Evolutionary conservation across 2,329 filamentous ascomycete genomes (phyloP).

Genomic region (Clarireedia homoeocarpa): DNA sequence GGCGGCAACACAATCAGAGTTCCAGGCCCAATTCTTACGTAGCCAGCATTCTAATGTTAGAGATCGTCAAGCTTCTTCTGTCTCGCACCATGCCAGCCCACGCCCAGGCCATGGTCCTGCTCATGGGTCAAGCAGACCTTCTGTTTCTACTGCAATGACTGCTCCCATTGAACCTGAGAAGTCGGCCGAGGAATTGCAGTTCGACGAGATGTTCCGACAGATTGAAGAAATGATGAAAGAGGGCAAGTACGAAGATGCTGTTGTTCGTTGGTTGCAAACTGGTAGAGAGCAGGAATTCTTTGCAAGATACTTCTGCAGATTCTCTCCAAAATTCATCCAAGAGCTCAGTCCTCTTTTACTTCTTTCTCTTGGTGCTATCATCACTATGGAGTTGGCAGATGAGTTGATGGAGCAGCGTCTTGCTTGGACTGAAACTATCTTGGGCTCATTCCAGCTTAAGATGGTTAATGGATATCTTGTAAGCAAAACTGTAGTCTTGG

Average conservation of each 20-base stretch:
- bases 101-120: conserved; percentile 2
- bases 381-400: conserved; percentile 50
- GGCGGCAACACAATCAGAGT: conserved; percentile 58
- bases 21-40: conserved; percentile 57
- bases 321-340: conserved; percentile 45
- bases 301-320: conserved; percentile 44
- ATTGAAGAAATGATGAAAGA: conserved; percentile 57
- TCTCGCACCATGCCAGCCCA: conserved; percentile 5
- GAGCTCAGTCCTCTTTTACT: conserved; percentile 53
- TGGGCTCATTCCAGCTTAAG: conserved; percentile 40
- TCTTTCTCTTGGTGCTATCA: conserved; percentile 56
- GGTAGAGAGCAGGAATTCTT: conserved; percentile 57
- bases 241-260: conserved; percentile 53
- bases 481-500: conserved; percentile 14
- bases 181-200: conserved; percentile 35
- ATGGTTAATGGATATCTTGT: conserved; percentile 27
- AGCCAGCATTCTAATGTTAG: conserved; percentile 43
- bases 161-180: conserved; percentile 9
- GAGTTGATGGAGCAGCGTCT: conserved; percentile 47
- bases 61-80: conserved; percentile 29
- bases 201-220: conserved; percentile 45
- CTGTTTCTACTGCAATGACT: conserved; percentile 16
- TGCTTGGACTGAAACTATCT: conserved; percentile 51
- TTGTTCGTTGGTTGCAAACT: conserved; percentile 60
- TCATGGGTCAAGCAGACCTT: conserved; percentile 6